Evolutionary conservation across 2,329 filamentous ascomycete genomes (phyloP).

Genomic region (Trichophyton rubrum): DNA sequence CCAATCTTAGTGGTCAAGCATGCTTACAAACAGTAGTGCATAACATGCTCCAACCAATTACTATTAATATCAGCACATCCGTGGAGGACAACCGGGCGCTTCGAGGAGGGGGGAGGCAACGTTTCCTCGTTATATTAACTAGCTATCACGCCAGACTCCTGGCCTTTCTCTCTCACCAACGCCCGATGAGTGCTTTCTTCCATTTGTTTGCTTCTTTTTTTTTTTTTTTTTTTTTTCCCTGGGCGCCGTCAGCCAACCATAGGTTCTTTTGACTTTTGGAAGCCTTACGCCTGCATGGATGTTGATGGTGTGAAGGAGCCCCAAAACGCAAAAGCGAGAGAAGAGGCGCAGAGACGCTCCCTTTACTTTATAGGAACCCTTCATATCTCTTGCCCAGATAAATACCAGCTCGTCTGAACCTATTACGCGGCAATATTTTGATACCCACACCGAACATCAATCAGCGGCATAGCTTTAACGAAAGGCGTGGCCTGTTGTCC

Average conservation of each 20-base stretch:
- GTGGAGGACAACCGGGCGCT: not conserved
- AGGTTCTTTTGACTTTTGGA: not conserved
- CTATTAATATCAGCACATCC: not conserved
- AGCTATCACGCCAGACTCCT: too few relatives aligned
- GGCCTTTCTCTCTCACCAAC: too few relatives aligned
- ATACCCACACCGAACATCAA: not conserved
- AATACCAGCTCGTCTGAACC: not conserved
- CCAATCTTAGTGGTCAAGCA: not conserved
- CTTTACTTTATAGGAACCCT: not conserved
- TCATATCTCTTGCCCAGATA: not conserved
- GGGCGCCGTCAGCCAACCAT: not conserved
- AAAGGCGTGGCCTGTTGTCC: too few relatives aligned
- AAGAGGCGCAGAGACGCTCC: not conserved
- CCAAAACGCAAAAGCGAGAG: not conserved
- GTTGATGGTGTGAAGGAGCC: slow-evolving; percentile 1
- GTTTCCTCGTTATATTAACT: too few relatives aligned
- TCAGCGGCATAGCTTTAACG: too few relatives aligned
- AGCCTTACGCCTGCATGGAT: not conserved
- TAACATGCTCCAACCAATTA: not conserved
- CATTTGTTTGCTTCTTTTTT: not conserved
- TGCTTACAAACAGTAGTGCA: not conserved
- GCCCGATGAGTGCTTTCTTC: not conserved
- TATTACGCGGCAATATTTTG: not conserved
- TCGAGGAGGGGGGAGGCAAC: too few relatives aligned
- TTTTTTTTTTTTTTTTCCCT: not conserved